A percentile compares a stretch with the other conserved stretches of the same genome.
phyloP scores from a whole-genome alignment of 2,329 filamentous ascomycete genomes.

The Hawksworthiomyces lignivorus region DNA sequence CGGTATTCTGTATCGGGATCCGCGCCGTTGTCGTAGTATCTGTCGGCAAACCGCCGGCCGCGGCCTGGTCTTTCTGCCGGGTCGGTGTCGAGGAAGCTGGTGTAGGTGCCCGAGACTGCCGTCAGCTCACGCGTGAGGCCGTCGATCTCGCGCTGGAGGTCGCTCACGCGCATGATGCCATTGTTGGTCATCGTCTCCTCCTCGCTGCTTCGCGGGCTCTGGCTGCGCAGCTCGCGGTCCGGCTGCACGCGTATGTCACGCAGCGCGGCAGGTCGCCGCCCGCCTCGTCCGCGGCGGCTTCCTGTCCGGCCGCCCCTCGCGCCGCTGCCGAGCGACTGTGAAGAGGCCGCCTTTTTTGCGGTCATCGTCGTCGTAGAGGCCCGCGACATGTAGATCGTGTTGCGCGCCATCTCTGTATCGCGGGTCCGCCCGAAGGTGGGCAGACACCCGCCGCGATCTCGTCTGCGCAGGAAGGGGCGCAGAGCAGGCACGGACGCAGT shows the following conservation, averaged over 20 bases:
- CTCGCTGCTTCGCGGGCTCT: constrained; percentile 24
- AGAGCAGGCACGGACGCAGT: constrained; percentile 31
- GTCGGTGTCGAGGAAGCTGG: background rate
- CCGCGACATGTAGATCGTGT: constrained; percentile 6
- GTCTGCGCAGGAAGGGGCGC: constrained; percentile 27
- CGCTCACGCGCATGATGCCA: constrained; percentile 26
- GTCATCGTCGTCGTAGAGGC: background rate
- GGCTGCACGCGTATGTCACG: constrained; percentile 16
- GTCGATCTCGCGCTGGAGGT: constrained; percentile 23
- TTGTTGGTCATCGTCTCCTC: constrained; percentile 28
- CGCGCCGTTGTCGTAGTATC: constrained; percentile 21
- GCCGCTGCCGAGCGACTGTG: constrained; percentile 26
- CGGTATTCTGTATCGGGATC: constrained; percentile 19
- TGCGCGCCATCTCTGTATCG: constrained; percentile 17
- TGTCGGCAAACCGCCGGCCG: constrained; percentile 14
- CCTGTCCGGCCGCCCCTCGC: constrained; percentile 6
- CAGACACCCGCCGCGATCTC: constrained; percentile 24
- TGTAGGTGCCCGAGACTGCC: constrained; percentile 11
- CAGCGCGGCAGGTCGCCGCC: constrained; percentile 14
- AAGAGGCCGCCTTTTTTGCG: constrained; percentile 22
- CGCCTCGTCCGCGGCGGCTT: constrained; percentile 11
- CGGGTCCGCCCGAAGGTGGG: constrained; percentile 19
- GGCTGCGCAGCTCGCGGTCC: constrained; percentile 20
- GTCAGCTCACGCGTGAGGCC: constrained; percentile 19
- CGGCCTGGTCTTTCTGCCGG: constrained; percentile 12